Evolutionary conservation across 2,329 filamentous ascomycete species (phyloP), one percentile per base, ranked within the genome.

Genomic region (Fusarium torulosum): DNA sequence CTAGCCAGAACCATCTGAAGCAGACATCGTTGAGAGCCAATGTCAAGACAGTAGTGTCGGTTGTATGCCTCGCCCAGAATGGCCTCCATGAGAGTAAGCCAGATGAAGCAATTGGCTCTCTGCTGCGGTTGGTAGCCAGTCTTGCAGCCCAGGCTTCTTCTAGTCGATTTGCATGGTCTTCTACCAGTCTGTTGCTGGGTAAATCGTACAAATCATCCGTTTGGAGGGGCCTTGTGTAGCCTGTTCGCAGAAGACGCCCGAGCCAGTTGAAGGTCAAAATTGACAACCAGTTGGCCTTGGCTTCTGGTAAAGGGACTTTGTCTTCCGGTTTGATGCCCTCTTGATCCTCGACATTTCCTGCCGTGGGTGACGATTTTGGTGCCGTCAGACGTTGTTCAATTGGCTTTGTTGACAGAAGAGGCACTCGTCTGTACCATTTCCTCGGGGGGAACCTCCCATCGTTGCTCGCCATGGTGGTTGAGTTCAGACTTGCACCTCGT

Each of bases 361-460:
- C 59, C 11, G 35, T 53, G 55, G 67, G 15, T 4, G 2, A 38
- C 3, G 53, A 51, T 17, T 38, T 53, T 15, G 57, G 44, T 13
- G 38, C n/a, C 9, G 57, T 60, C 9, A 60, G 54, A 4, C 44
- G 35, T 3, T 53, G 38, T 13, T 38, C 19, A 19, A 69, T 68
- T 9, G 66, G 52, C 43, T 56, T 55, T 27, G 53, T 67, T 14
- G 75, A 76, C 5, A 76, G 15, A 25, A 76, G 72, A 0, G 75
- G 75, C 2, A 76, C 74, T 35, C 72, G 63, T 44, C 75, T 69
- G 63, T 76, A 76, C 75, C 75, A 76, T 41, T 72, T 76, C 57
- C 75, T 64, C 2, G 69, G 72, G 25, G 73, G 68, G 40, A 76
- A 76, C 42, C 69, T 72, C 41, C 63, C 67, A 43, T 72, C 62